A percentile compares a stretch with the other conserved stretches of the same genome.
These are phyloP conservation scores for Lactarius quietus DNA, from an alignment of 768 basidiomycete genomes.

Conservation along the genomic window DNA sequence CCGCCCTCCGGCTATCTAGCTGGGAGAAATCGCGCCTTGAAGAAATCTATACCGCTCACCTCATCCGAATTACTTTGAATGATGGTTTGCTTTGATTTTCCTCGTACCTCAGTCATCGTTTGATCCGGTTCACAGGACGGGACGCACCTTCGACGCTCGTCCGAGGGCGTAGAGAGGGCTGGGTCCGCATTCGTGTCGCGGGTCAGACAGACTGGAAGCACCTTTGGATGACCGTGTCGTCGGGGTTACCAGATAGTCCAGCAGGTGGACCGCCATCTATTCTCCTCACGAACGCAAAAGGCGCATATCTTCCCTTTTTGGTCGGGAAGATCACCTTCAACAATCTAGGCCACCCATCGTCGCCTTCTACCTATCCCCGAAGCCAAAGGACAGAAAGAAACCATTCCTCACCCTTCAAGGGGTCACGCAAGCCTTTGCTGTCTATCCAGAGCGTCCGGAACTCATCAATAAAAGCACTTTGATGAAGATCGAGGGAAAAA, in stretches of 20 bases:
- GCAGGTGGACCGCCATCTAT: conserved; percentile 27
- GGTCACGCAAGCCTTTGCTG: conserved; percentile 84
- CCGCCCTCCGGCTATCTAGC: conserved; percentile 81
- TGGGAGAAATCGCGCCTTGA: conserved; percentile 96
- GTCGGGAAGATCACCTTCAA: conserved; percentile 40
- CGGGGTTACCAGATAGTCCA: conserved; percentile 37
- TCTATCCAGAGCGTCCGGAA: conserved; percentile 94
- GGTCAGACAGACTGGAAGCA: conserved; percentile 98
- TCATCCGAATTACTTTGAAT: conserved; percentile 74
- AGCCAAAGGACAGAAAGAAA: conserved; percentile 71
- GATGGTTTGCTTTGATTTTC: conserved; percentile 36
- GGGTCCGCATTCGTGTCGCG: conserved; percentile 86
- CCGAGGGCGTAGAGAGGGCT: conserved; percentile 81
- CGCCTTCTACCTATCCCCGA: conserved; percentile 57
- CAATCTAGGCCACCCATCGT: conserved; percentile 39
- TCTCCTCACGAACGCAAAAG: conserved; percentile 38
- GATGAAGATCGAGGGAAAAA: conserved; percentile 85
- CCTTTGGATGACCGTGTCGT: conserved; percentile 76
- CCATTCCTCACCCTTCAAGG: conserved; percentile 64
- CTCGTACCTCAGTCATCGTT: neutral
- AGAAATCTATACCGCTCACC: conserved; percentile 96
- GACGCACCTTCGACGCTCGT: conserved; percentile 60
- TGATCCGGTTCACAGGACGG: conserved; percentile 33
- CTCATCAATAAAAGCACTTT: conserved; percentile 85
- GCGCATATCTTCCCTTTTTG: conserved; percentile 68